Percentiles rank a stretch among this genome's conserved stretches.
Evolutionary conservation across 1,139 yeast species (phyloP).

Genomic region (Tardiomyces depauwii): DNA sequence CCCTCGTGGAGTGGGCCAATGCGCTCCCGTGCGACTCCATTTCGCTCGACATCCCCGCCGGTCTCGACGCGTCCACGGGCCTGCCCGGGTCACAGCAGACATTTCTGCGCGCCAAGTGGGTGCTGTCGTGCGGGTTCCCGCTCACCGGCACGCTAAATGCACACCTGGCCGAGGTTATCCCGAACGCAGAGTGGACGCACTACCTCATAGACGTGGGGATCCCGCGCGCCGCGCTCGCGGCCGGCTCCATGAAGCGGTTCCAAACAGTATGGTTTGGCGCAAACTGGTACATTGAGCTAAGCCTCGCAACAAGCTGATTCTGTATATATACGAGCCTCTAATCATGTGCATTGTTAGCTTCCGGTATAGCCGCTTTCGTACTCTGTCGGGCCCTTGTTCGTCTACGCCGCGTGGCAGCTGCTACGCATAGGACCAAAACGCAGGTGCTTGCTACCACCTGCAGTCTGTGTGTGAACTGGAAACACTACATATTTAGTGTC

Average conservation of each 20-base stretch:
- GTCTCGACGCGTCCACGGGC: conserved; percentile 80
- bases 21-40: conserved; percentile 40
- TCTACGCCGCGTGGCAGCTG: no score
- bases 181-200: conserved; percentile 38
- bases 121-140: conserved; percentile 68
- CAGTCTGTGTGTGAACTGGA: no score
- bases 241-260: conserved; percentile 34
- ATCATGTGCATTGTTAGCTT: no score
- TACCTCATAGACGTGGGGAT: conserved; percentile 67
- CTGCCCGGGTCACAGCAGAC: conserved; percentile 19
- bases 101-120: conserved; percentile 34
- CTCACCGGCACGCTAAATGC: conserved; percentile 54
- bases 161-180: conserved; percentile 34
- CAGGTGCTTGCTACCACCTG: no score
- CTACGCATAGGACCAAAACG: no score
- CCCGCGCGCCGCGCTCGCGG: conserved; percentile 34
- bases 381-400: no score
- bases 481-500: no score
- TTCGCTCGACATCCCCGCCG: conserved; percentile 76
- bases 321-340: no score
- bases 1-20: conserved; percentile 62
- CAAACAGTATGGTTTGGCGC: conserved; percentile 34
- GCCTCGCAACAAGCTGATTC: conserved; percentile 7
- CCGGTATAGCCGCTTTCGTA: no score
- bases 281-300: conserved; percentile 20